A percentile compares a stretch with the other conserved stretches of the same genome.
phyloP scores from a whole-genome alignment of 352 stramenopile genomes.

The Phytophthora constricta region DNA sequence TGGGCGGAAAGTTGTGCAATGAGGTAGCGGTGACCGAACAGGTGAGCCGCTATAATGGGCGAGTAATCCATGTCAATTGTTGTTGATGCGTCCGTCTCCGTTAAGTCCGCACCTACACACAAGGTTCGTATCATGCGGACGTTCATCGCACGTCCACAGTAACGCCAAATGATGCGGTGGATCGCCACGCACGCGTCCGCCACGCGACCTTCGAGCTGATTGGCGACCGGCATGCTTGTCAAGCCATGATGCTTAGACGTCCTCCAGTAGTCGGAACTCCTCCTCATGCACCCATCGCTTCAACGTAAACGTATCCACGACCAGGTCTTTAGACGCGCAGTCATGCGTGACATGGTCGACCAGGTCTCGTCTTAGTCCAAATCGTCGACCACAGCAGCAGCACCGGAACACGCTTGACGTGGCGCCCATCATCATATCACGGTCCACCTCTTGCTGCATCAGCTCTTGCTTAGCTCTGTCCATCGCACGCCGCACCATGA shows the following conservation, averaged over 20 bases:
- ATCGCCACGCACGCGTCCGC: background rate
- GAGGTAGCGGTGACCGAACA: conserved; percentile 3
- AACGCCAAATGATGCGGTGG: background rate
- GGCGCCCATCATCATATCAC: conserved; percentile 1
- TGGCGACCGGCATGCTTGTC: background rate
- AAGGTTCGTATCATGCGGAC: background rate
- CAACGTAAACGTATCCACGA: conserved; percentile 50
- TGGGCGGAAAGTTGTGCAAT: conserved; percentile 17
- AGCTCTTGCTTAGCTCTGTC: conserved; percentile 37
- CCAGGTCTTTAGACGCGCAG: conserved; percentile 21
- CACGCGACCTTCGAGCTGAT: background rate
- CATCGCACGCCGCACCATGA: conserved; percentile 40
- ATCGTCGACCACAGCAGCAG: conserved; percentile 37
- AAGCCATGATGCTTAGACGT: conserved; percentile 9
- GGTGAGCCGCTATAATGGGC: background rate
- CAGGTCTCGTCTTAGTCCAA: conserved; percentile 43
- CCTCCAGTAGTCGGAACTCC: conserved; percentile 48
- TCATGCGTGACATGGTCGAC: conserved; percentile 36
- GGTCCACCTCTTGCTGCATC: conserved; percentile 22
- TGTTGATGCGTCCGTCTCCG: background rate
- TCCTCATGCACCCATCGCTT: conserved; percentile 53
- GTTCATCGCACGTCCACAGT: background rate
- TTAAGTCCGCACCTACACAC: background rate
- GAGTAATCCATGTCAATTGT: background rate
- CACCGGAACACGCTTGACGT: conserved; percentile 31